phyloP scores from a whole-genome alignment of 169 alveolate species.

The Eimeria tenella region DNA sequence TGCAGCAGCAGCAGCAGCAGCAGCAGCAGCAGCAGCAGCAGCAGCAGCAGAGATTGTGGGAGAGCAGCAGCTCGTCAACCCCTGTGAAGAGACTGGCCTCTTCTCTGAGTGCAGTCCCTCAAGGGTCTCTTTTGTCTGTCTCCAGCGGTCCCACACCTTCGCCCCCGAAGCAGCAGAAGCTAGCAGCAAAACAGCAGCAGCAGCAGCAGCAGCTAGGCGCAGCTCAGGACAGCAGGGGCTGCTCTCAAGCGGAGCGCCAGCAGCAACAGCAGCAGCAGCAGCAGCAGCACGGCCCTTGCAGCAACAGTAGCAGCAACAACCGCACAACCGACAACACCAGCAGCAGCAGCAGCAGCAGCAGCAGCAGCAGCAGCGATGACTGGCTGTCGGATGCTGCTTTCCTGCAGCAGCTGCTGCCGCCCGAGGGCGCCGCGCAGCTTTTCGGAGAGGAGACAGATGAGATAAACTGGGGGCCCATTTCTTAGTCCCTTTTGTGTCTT shows the following conservation, averaged over 20 bases:
- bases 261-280: slow-evolving; percentile 16
- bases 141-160: neutral
- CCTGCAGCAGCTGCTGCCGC: neutral
- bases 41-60: slow-evolving; percentile 1
- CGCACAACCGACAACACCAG: neutral
- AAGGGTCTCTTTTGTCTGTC: neutral
- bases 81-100: neutral
- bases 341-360: slow-evolving; percentile 20
- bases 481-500: neutral
- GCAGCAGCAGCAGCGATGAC: slow-evolving; percentile 29
- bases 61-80: neutral
- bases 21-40: slow-evolving; percentile 40
- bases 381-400: slow-evolving; percentile 5
- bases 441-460: neutral
- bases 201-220: neutral
- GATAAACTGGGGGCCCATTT: neutral
- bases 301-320: neutral
- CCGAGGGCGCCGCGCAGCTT: neutral
- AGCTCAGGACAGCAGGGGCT: neutral
- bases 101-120: neutral
- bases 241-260: neutral
- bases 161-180: slow-evolving; percentile 13
- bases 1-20: slow-evolving; percentile 39
- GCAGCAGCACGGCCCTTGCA: neutral
- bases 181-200: slow-evolving; percentile 13